These are phyloP conservation scores for Capsicum pubescens DNA, from an alignment of 257 asterid species.

Conservation along the genomic window DNA sequence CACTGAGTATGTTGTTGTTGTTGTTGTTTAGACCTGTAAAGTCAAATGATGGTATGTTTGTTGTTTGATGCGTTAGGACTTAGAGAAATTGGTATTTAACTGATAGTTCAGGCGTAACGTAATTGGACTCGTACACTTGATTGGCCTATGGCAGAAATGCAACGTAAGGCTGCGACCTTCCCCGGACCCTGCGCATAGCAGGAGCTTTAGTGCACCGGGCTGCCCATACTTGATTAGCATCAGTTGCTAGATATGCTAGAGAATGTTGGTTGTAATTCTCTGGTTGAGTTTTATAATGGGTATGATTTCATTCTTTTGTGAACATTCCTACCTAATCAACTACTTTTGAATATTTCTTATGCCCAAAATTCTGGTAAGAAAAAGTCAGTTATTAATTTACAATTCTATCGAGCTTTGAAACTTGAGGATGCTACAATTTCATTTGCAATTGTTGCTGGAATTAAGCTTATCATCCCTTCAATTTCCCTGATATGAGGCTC, in stretches of 20 bases:
- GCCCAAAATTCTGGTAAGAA: background rate
- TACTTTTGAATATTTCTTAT: constrained; percentile 15
- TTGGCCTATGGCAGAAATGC: too few species aligned
- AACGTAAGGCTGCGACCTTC: too few species aligned
- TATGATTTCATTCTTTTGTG: constrained; percentile 7
- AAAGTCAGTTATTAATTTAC: background rate
- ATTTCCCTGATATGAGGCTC: background rate
- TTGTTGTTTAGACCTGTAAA: background rate
- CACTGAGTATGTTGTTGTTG: background rate
- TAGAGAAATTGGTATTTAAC: background rate
- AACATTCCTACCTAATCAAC: constrained; percentile 9
- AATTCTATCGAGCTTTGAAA: background rate
- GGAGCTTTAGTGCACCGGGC: too few species aligned
- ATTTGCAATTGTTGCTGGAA: background rate
- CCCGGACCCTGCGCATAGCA: too few species aligned
- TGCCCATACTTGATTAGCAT: background rate
- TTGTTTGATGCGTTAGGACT: background rate
- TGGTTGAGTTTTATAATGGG: constrained; percentile 22
- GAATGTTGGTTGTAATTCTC: constrained; percentile 14
- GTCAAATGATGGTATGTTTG: background rate
- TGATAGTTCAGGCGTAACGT: background rate
- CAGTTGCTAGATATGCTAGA: constrained; percentile 6
- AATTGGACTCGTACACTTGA: background rate
- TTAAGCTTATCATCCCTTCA: constrained; percentile 21
- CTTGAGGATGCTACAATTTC: constrained; percentile 13